phyloP scores from a whole-genome alignment of 306 rosid species.

The Spatholobus suberectus region DNA sequence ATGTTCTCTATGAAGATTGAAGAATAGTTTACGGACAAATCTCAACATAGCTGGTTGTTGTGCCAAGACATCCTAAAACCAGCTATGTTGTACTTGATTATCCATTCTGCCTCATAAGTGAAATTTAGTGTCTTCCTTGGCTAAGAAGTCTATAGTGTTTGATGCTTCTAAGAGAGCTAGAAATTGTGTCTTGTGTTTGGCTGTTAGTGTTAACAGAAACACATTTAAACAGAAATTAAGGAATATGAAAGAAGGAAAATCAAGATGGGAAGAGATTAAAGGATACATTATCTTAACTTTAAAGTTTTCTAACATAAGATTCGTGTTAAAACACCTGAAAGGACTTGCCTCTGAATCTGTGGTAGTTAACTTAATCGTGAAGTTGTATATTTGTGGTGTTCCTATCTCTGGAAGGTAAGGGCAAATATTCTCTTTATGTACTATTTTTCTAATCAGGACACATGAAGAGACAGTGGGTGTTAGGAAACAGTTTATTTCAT shows the following conservation, averaged over 20 bases:
- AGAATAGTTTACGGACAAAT: neutral
- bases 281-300: neutral
- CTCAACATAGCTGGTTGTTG: too few species aligned
- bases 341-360: neutral
- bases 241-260: neutral
- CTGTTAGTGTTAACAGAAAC: neutral
- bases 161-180: neutral
- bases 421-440: neutral
- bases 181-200: neutral
- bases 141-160: neutral
- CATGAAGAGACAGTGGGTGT: neutral
- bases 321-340: neutral
- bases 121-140: conserved; percentile 7
- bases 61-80: neutral
- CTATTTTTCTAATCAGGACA: neutral
- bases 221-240: neutral
- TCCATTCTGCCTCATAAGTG: neutral
- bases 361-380: neutral
- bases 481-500: neutral
- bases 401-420: neutral
- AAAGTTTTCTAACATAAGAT: neutral
- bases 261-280: neutral
- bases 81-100: neutral
- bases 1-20: neutral
- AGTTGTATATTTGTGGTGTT: neutral